phyloP scores from a whole-genome alignment of 495 filamentous ascomycete genomes.

The Penicillium turbatum region DNA sequence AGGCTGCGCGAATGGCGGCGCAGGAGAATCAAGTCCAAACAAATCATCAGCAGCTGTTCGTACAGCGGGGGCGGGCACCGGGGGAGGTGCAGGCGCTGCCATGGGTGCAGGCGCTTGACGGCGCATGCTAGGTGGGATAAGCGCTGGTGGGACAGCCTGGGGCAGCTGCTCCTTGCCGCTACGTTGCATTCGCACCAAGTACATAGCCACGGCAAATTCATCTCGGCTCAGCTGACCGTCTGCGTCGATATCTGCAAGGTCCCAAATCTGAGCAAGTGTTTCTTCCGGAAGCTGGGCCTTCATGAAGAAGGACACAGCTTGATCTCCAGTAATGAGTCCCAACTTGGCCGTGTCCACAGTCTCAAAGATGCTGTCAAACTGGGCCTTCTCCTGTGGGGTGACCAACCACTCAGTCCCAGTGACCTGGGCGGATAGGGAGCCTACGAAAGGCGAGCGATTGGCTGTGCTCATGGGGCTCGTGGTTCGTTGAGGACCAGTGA shows the following conservation, averaged over 20 bases:
- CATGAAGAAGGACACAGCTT: conserved; percentile 92
- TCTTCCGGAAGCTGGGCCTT: conserved; percentile 89
- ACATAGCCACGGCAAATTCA: conserved; percentile 97
- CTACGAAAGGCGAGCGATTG: conserved; percentile 49
- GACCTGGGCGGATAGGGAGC: conserved; percentile 53
- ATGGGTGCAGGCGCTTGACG: conserved; percentile 52
- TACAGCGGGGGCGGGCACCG: conserved; percentile 41
- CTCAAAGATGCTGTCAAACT: conserved; percentile 79
- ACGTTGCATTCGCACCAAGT: conserved; percentile 85
- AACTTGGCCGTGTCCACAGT: conserved; percentile 73
- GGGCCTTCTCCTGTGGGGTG: conserved; percentile 72
- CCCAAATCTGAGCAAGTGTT: conserved; percentile 92
- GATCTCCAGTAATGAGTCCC: conserved; percentile 85
- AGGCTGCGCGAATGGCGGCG: conserved; percentile 48
- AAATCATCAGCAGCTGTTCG: conserved; percentile 86
- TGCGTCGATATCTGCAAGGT: conserved; percentile 89
- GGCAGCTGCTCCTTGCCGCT: conserved; percentile 67
- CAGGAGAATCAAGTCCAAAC: conserved; percentile 74
- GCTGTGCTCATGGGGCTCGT: conserved; percentile 60
- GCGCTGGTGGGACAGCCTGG: conserved; percentile 65
- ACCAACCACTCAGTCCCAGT: conserved; percentile 79
- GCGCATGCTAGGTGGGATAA: conserved; percentile 89
- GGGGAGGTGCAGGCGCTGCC: conserved; percentile 37
- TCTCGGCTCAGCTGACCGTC: conserved; percentile 80
- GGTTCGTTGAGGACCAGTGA: conserved; percentile 62